These are phyloP conservation scores for Amaranthus palmeri DNA, from an alignment of 148 eudicot genomes.

Conservation along the genomic window DNA sequence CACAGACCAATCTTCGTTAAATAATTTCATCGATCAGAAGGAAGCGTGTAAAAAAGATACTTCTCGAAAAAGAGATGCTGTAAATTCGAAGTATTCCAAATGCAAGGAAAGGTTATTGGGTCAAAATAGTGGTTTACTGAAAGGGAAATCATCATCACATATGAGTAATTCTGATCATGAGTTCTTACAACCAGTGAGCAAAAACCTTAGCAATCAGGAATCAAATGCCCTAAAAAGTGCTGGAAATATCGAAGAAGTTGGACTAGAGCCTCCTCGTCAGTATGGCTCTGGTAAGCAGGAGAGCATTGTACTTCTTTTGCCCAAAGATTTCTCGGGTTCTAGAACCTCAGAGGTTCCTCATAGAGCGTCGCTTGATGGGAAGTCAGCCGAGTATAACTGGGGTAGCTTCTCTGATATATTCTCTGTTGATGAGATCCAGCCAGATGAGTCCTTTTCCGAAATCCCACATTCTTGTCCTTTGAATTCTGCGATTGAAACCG, in stretches of 20 bases:
- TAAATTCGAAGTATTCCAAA: constrained; percentile 17
- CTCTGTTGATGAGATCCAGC: constrained; percentile 41
- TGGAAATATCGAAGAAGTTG: constrained; percentile 18
- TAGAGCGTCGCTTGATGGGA: constrained; percentile 34
- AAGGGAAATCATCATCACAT: constrained; percentile 31
- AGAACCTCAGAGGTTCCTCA: constrained; percentile 31
- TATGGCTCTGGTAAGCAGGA: constrained; percentile 31
- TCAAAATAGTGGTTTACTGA: constrained; percentile 22
- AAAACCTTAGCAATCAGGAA: constrained; percentile 19
- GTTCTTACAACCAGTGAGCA: constrained; percentile 11
- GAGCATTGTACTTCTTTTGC: constrained; percentile 47
- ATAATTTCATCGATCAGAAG: constrained; percentile 4
- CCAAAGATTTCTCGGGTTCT: constrained; percentile 38
- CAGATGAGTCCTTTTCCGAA: constrained; percentile 32
- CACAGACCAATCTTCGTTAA: constrained; percentile 24
- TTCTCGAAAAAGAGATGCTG: constrained; percentile 17
- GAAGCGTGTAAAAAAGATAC: constrained; percentile 14
- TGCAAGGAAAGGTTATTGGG: constrained; percentile 24
- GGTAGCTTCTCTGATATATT: constrained; percentile 47
- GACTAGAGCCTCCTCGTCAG: constrained; percentile 17
- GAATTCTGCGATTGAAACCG: constrained; percentile 30
- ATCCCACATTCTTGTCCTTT: constrained; percentile 42
- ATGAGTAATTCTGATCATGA: constrained; percentile 14
- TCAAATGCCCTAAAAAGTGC: constrained; percentile 11
- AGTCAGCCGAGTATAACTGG: constrained; percentile 33